phyloP scores from a whole-genome alignment of 768 basidiomycete genomes.

The Hydnum rufescens region DNA sequence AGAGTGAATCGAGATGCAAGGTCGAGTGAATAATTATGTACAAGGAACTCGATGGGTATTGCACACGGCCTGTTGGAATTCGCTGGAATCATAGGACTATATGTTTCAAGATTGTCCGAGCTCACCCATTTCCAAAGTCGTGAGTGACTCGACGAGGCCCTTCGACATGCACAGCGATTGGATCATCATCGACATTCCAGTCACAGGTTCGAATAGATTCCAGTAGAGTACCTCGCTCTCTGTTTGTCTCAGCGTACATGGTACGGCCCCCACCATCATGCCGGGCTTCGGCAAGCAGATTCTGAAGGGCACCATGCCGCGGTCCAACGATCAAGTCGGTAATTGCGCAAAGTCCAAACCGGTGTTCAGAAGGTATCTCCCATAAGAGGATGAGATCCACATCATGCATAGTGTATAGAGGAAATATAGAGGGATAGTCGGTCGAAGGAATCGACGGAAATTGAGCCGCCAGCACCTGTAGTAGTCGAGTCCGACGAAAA shows the following conservation, averaged over 20 bases:
- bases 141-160: no score
- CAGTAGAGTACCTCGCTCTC: constrained; percentile 47
- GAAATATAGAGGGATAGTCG: constrained; percentile 44
- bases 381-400: constrained; percentile 63
- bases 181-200: constrained; percentile 68
- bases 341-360: constrained; percentile 40
- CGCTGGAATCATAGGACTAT: no score
- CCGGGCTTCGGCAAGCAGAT: constrained; percentile 38
- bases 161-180: no score
- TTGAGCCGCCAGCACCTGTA: constrained; percentile 15
- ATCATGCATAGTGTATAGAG: constrained; percentile 52
- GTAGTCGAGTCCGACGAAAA: constrained; percentile 21
- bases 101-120: no score
- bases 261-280: constrained; percentile 30
- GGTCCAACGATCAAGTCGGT: constrained; percentile 48
- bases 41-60: no score
- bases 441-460: constrained; percentile 33
- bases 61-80: no score
- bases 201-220: constrained; percentile 45
- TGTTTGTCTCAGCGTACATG: constrained; percentile 81
- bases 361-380: constrained; percentile 39
- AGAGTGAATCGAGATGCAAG: no score
- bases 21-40: no score
- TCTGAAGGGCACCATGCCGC: constrained; percentile 40
- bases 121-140: no score